Evolutionary conservation across 1,284 basidiomycete genomes (phyloP), one percentile per base, ranked within the genome.

Genomic region (Gomphus bonarii): DNA sequence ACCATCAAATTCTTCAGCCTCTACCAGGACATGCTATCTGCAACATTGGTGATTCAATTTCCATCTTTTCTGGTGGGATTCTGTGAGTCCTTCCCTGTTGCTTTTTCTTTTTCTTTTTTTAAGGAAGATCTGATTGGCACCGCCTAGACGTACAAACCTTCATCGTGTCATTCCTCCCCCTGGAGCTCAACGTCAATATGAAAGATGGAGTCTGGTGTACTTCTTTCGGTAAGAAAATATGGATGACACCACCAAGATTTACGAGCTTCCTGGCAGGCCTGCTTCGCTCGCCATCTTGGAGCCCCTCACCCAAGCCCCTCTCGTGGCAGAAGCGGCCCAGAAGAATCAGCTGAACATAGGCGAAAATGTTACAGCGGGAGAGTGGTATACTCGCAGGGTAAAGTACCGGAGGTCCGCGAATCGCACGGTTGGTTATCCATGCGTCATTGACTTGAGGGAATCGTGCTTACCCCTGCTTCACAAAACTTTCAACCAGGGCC

Each of bases 121-220:
- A 4, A 28, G 14, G 36, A 38, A 28, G 11, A 28, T 3, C 20
- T 28, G 28, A 30, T 14, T 38, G 36, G 22, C 22, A 22, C 35
- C 31, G 9, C 9, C n/a, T 33, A 57, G 55, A 35, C 72, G 76
- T 28, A 80, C 78, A 16, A 81, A 78, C 61, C 67, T 82, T 42
- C 79, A 82, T 63, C 75, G 76, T 14, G 75, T 77, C 3, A 68
- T 77, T n/a, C 70, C 76, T 3, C 74, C 79, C 0, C 78, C 78
- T 0, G 70, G 73, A 12, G 62, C 61, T 3, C 81, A 83, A 66
- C 69, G 67, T 3, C 61, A 67, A 10, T 63, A 72, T 30, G 75
- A 76, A 42, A 75, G 84, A 31, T 82, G 75, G 74, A 82, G 81
- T 2, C 69, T 84, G 5, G 81, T 81, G 0, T 85, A 76, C 66